phyloP scores from a whole-genome alignment of 148 eudicot genomes.

The Salicornia ramosissima region DNA sequence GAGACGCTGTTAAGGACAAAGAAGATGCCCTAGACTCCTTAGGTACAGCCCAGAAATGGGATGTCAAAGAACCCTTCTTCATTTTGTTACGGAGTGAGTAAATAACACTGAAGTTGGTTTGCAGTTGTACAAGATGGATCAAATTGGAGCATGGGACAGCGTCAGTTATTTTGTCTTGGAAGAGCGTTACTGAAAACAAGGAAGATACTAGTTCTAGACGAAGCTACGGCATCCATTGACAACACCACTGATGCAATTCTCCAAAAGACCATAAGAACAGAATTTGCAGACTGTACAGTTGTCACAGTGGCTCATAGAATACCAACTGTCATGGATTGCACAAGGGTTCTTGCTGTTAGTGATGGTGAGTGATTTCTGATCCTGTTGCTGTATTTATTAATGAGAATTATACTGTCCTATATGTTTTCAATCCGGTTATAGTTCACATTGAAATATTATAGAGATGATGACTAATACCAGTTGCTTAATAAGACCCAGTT shows the following conservation, averaged over 20 bases:
- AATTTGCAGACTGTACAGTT: conserved; percentile 46
- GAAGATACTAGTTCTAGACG: conserved; percentile 52
- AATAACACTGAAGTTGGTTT: background rate
- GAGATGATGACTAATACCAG: too few relatives aligned
- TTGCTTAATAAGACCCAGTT: too few relatives aligned
- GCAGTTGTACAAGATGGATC: conserved; percentile 57
- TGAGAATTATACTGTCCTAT: too few relatives aligned
- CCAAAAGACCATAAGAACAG: conserved; percentile 48
- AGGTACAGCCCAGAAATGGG: conserved; percentile 26
- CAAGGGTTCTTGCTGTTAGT: conserved; percentile 42
- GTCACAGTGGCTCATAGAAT: conserved; percentile 62
- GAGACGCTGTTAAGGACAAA: conserved; percentile 39
- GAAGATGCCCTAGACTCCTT: conserved; percentile 44
- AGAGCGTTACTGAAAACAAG: conserved; percentile 47
- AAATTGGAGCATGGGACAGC: conserved; percentile 69
- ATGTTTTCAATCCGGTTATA: too few relatives aligned
- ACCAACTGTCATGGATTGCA: conserved; percentile 60
- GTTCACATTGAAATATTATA: background rate
- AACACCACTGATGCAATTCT: conserved; percentile 47
- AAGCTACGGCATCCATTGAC: conserved; percentile 69
- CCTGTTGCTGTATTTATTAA: background rate
- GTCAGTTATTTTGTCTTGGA: conserved; percentile 55
- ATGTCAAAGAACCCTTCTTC: background rate
- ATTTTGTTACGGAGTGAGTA: too few relatives aligned
- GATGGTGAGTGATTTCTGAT: conserved; percentile 31